Conservation (phyloP, 805 yeast species). For the Candida nitratophila region DNA sequence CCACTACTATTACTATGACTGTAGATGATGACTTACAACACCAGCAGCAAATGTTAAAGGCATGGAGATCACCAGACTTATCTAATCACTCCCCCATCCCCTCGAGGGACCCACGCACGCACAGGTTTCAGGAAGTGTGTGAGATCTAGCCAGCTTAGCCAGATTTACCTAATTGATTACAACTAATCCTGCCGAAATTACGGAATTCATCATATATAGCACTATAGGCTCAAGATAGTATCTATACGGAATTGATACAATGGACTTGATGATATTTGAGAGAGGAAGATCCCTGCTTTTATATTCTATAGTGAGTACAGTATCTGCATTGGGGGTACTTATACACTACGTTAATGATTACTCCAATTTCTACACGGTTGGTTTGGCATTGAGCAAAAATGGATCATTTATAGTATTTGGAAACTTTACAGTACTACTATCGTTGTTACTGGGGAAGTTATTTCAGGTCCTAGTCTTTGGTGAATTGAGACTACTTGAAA, state of each 20-base stretch:
- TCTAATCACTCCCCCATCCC: background rate
- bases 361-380: conserved; percentile 43
- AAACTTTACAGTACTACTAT: conserved; percentile 34
- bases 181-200: too few relatives aligned
- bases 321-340: conserved; percentile 28
- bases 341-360: conserved; percentile 31
- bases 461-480: conserved; percentile 61
- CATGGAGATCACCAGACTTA: background rate
- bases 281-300: conserved; percentile 11
- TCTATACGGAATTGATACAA: too few relatives aligned
- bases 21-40: too few relatives aligned
- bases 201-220: too few relatives aligned
- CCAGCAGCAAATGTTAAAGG: too few relatives aligned
- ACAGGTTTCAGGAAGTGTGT: too few relatives aligned
- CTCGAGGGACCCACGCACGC: too few relatives aligned
- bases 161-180: too few relatives aligned
- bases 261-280: background rate
- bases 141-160: too few relatives aligned
- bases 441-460: conserved; percentile 35
- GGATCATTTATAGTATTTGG: conserved; percentile 32
- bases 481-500: conserved; percentile 63
- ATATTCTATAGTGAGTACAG: conserved; percentile 25
- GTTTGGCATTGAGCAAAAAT: conserved; percentile 46
- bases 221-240: too few relatives aligned
- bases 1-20: too few relatives aligned